Base-by-base conservation (phyloP, 805 yeast genomes). In the Lachancea cidri region DNA sequence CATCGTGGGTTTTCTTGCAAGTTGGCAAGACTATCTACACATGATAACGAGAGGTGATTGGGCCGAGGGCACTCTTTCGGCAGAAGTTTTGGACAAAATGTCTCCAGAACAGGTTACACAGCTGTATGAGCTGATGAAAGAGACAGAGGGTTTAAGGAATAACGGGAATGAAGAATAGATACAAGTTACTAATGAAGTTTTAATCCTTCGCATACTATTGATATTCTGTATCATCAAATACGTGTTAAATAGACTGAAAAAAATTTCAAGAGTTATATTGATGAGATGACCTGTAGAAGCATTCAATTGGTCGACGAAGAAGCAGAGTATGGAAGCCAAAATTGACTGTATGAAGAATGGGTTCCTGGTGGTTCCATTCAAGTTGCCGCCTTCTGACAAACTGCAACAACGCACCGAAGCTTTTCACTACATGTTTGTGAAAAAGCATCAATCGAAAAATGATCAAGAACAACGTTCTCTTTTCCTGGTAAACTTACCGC, bases 31-130 rank as follows among this genome's bases (percentile, higher is more conserved):
- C 46, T 85, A 85, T 54, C 69, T 84, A 46, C 66, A 71, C 9
- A 66, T 68, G 59, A 73, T 85, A 17, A 73, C 77, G 20, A 77
- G 73, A 29, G 83, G 77, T 9, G 68, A 70, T 36, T 84, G 91
- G 93, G 64, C 68, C 52, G 77, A 73, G 38, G 81, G 78, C 33
- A 68, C 72, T 47, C 66, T 93, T 57, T 80, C 81, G 16, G 67
- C 76, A 47, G 71, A 70, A 25, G 81, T 82, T 40, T 68, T 93
- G 47, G 85, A 81, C 38, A 86, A 85, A 60, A 77, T 93, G 89
- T 78, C 84, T 18, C 91, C 93, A 5, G 96, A 93, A 51, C 98
- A 93, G 66, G 72, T 88, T 39, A 79, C 80, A 5, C 98, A 91
- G 65, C 67, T 77, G 33, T 83, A 84, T 53, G 91, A 84, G 58